Percentiles rank a stretch among this genome's conserved stretches.
Conservation (phyloP, 345 rosid species). For the Lepidium sativum region DNA sequence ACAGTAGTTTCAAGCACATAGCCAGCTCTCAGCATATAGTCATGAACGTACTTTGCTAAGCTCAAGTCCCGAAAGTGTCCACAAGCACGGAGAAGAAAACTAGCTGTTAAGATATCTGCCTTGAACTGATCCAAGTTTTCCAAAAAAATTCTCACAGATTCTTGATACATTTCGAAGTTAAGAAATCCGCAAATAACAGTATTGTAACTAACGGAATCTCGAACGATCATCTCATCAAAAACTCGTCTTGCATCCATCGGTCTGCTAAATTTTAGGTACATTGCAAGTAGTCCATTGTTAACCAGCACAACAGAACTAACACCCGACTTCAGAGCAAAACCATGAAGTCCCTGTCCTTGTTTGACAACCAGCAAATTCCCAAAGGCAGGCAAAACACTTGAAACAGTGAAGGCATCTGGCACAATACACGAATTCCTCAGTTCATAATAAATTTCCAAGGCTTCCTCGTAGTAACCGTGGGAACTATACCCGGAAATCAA, state of each 20-base stretch:
- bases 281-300: constrained; percentile 48
- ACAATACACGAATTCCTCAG: constrained; percentile 25
- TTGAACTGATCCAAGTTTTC: constrained; percentile 33
- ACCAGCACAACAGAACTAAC: constrained; percentile 29
- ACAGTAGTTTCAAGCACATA: constrained; percentile 31
- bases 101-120: constrained; percentile 47
- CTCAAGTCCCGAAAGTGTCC: constrained; percentile 35
- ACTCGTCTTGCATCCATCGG: constrained; percentile 33
- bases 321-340: constrained; percentile 46
- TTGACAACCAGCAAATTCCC: constrained; percentile 36
- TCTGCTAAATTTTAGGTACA: constrained; percentile 49
- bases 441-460: constrained; percentile 27
- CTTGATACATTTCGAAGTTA: constrained; percentile 35
- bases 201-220: constrained; percentile 55
- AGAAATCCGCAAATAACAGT: constrained; percentile 53
- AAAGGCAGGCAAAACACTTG: constrained; percentile 54
- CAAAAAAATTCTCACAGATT: constrained; percentile 36
- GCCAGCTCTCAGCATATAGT: constrained; percentile 33
- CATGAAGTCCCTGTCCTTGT: constrained; percentile 40
- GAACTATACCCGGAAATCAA: constrained; percentile 54
- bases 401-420: constrained; percentile 49
- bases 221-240: constrained; percentile 42
- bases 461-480: constrained; percentile 40
- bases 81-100: constrained; percentile 53
- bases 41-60: constrained; percentile 40